Conservation (phyloP, 139 green algal species). For the Pleodorina starrii region DNA sequence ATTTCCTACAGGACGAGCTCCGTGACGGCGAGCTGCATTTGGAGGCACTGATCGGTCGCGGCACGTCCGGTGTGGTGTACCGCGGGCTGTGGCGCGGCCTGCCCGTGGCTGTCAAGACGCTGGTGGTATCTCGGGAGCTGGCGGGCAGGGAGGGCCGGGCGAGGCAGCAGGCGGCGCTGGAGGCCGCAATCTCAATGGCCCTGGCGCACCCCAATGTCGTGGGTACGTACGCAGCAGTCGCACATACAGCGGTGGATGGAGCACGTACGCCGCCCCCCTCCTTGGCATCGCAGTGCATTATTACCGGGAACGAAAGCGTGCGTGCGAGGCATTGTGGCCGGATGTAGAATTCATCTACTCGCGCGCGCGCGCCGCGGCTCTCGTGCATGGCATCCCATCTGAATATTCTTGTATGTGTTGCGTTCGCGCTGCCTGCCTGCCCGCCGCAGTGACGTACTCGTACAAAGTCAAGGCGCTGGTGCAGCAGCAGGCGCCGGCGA, state of each 20-base stretch:
- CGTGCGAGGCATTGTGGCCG: too few species aligned
- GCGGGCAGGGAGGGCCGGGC: not conserved
- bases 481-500: not conserved
- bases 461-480: not conserved
- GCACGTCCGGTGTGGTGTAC: slow-evolving; percentile 29
- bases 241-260: too few species aligned
- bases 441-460: not conserved
- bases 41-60: not conserved
- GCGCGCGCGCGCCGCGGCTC: too few species aligned
- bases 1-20: too few species aligned
- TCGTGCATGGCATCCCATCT: too few species aligned
- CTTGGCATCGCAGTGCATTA: too few species aligned
- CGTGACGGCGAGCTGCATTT: not conserved
- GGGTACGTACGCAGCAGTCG: not conserved
- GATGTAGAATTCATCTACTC: too few species aligned
- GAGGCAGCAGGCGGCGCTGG: not conserved
- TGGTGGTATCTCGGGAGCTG: not conserved
- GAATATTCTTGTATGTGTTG: too few species aligned
- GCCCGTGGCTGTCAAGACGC: slow-evolving; percentile 22
- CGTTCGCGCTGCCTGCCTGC: too few species aligned
- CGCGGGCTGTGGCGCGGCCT: slow-evolving; percentile 17
- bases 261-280: too few species aligned
- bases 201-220: not conserved
- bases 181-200: not conserved
- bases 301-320: too few species aligned